Percentiles rank a stretch among this genome's conserved stretches.
These are phyloP conservation scores for Mallotus repandus DNA, from an alignment of 441 rosid species.

Conservation along the genomic window DNA sequence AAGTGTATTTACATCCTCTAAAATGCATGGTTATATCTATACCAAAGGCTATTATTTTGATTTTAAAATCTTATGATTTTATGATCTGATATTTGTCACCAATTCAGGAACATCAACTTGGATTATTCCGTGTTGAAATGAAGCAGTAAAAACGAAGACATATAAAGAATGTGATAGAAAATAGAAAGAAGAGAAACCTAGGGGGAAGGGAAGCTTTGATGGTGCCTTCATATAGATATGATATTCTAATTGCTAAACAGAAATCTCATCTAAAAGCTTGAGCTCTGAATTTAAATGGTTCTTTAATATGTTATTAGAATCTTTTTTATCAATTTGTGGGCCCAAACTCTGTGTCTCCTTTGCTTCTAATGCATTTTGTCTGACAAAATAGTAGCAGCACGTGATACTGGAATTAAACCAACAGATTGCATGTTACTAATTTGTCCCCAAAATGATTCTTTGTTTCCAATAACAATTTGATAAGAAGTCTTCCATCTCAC, in stretches of 20 bases:
- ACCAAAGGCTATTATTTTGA: not conserved
- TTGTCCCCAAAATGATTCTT: not conserved
- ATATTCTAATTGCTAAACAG: not conserved
- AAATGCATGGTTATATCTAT: too few relatives aligned
- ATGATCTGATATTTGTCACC: not conserved
- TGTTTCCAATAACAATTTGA: not conserved
- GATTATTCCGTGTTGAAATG: not conserved
- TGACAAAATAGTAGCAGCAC: not conserved
- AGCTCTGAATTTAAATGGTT: not conserved
- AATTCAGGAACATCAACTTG: not conserved
- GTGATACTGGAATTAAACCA: not conserved
- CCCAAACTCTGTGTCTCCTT: not conserved
- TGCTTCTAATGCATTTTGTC: not conserved
- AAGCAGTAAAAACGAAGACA: not conserved
- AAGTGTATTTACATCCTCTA: too few relatives aligned
- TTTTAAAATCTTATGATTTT: too few relatives aligned
- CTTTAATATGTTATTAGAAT: not conserved
- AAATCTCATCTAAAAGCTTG: not conserved
- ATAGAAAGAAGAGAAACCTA: not conserved
- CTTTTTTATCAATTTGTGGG: too few relatives aligned
- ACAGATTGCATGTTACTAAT: not conserved
- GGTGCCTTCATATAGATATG: too few relatives aligned
- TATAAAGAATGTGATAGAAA: too few relatives aligned
- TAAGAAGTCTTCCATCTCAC: not conserved
- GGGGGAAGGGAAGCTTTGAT: not conserved